Base-by-base conservation (phyloP, 441 rosid species). In the Oxalis stricta region DNA sequence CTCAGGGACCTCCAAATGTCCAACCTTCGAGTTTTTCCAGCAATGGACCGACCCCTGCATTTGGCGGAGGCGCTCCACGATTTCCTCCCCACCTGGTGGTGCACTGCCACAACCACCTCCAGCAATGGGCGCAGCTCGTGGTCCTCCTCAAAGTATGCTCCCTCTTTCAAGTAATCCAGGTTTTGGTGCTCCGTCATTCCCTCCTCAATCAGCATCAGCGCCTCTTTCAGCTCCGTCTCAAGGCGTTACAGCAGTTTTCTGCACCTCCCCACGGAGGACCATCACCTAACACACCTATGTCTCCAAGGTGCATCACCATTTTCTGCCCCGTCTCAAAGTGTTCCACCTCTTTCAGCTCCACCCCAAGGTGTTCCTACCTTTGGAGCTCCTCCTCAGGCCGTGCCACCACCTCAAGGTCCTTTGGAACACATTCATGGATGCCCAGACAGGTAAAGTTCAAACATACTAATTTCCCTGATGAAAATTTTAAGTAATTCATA, bases 41-140 rank as follows among this genome's bases (percentile, higher is more conserved):
- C 55, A 75, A 72, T 58, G 83, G 80, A 46, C 80, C 80, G 2
- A 58, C 69, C 13, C 63, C 50, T 35, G 34, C 43, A n/a, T 59
- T 41, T 44, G 38, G 24, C 7, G 21, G 58, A 2, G 69, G 64
- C n/a, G 73, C 63, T 13, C 69, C 55, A 13, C 67, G 55, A 5
- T 71, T 63, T 48, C 54, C 77, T 59, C 31, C 31, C 53, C 52
- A 5, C 13, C 60, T 42, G 68, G 44, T 18, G 34, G 37, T 47
- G 64, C 49, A 23, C 49, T 58, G 22, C 71, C 52, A 20, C 68
- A 46, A 38, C 69, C 64, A 8, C 62, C 58, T 14, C 55, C 65
- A n/a, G 46, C 58, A 23, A 42, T 46, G 53, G 52, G 58, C 21
- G 28, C 64, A 19, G 44, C 56, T 45, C 60, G 58, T 16, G 53